Percentiles rank a stretch among this genome's conserved stretches.
These are phyloP conservation scores for Rubia yunnanensis DNA, from an alignment of 257 asterid genomes.

Conservation along the genomic window DNA sequence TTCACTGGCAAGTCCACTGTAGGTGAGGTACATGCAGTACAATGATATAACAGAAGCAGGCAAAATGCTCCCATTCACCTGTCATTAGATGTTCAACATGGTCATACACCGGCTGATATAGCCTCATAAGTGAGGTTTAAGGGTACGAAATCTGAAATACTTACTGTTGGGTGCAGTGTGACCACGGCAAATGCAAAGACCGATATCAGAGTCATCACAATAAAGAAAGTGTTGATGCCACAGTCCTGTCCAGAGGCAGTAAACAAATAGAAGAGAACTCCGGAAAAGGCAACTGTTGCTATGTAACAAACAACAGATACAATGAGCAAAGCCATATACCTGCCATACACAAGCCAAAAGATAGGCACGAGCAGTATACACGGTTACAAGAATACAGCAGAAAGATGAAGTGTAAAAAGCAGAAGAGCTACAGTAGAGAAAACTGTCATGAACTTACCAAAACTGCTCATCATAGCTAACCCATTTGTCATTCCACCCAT, in stretches of 20 bases:
- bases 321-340: conserved; percentile 81
- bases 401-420: conserved; percentile 3
- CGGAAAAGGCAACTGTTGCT: conserved; percentile 66
- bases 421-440: background rate
- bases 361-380: background rate
- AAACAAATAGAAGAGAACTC: conserved; percentile 76
- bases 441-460: conserved; percentile 41
- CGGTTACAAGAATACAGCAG: background rate
- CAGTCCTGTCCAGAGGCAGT: conserved; percentile 88
- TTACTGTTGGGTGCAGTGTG: conserved; percentile 83
- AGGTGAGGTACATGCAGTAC: conserved; percentile 94
- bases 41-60: conserved; percentile 83
- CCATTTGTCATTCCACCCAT: conserved; percentile 96
- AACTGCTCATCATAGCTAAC: conserved; percentile 89
- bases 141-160: conserved; percentile 20
- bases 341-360: conserved; percentile 19
- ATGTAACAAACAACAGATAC: conserved; percentile 82
- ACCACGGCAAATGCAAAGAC: conserved; percentile 62
- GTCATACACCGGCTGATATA: background rate
- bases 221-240: conserved; percentile 84
- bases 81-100: background rate
- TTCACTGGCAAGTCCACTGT: conserved; percentile 86
- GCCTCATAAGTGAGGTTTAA: background rate
- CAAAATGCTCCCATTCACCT: conserved; percentile 86
- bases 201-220: conserved; percentile 56